A percentile compares a stretch with the other conserved stretches of the same genome.
phyloP scores from a whole-genome alignment of 306 rosid genomes.

The Phaseolus lunatus region DNA sequence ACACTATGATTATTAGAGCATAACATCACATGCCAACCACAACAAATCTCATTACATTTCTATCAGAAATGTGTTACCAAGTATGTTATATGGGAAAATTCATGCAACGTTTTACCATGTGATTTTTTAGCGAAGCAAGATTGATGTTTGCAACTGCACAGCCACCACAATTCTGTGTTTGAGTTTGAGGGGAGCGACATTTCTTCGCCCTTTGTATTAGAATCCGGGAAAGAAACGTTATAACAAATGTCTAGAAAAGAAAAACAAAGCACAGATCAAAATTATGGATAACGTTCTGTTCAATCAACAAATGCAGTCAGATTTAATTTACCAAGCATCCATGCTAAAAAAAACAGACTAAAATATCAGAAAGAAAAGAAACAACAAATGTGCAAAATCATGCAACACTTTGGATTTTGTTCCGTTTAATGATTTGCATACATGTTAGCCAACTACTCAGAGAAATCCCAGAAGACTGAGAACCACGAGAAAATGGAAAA shows the following conservation, averaged over 20 bases:
- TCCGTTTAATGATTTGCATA: slow-evolving; percentile 34
- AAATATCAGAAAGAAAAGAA: slow-evolving; percentile 14
- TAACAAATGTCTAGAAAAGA: background rate
- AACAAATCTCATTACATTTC: no score
- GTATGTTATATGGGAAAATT: no score
- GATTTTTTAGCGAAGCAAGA: no score
- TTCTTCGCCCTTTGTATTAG: background rate
- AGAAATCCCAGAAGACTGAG: slow-evolving; percentile 36
- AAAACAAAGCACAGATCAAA: background rate
- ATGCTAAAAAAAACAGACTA: background rate
- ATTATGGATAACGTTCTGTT: slow-evolving; percentile 27
- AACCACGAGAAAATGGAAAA: slow-evolving; percentile 33
- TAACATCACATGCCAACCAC: no score
- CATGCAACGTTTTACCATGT: no score
- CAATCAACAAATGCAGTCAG: slow-evolving; percentile 36
- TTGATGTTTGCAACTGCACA: background rate
- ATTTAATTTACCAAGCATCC: slow-evolving; percentile 28
- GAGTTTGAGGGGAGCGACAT: background rate
- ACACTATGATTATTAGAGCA: no score
- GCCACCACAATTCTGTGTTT: background rate
- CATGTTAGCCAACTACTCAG: slow-evolving; percentile 34
- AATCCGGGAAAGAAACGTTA: background rate
- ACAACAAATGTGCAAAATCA: slow-evolving; percentile 21
- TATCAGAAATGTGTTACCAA: no score
- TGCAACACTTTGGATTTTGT: slow-evolving; percentile 27